A percentile compares a stretch with the other conserved stretches of the same genome.
Evolutionary conservation across 768 basidiomycete genomes (phyloP).

Genomic region (Pisolithus sp.): DNA sequence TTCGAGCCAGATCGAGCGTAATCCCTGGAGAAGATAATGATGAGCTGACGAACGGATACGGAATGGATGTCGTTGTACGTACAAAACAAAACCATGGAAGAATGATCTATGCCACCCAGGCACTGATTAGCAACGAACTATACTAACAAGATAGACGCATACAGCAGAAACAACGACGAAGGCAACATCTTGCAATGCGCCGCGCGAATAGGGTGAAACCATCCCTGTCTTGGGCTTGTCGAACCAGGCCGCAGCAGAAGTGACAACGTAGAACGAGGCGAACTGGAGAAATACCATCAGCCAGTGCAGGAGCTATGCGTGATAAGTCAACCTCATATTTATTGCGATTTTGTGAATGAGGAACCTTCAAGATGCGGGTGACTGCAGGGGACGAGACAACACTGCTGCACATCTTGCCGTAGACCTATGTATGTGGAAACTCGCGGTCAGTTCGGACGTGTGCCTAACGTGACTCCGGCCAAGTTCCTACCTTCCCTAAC

Average conservation of each 20-base stretch:
- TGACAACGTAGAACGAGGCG: constrained; percentile 42
- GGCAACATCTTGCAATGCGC: constrained; percentile 32
- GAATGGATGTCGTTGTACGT: constrained; percentile 7
- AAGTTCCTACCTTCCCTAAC: constrained; percentile 34
- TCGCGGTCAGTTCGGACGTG: neutral
- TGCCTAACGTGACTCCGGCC: neutral
- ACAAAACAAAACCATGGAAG: constrained; percentile 46
- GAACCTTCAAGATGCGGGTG: constrained; percentile 43
- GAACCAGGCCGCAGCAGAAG: constrained; percentile 44
- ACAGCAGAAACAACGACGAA: constrained; percentile 38
- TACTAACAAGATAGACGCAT: constrained; percentile 11
- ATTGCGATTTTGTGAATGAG: neutral
- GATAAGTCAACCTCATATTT: constrained; percentile 33
- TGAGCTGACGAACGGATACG: neutral
- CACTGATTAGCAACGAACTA: neutral
- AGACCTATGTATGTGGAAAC: constrained; percentile 30
- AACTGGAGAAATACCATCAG: constrained; percentile 46
- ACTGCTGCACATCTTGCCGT: constrained; percentile 41
- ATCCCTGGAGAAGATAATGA: constrained; percentile 34
- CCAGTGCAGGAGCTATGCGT: constrained; percentile 38
- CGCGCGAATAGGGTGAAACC: constrained; percentile 30
- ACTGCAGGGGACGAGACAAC: constrained; percentile 43
- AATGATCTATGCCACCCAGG: constrained; percentile 24
- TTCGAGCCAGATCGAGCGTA: constrained; percentile 43
- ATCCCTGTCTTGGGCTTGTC: constrained; percentile 36